These are phyloP conservation scores for Alternaria brassicae DNA, from an alignment of 2,329 filamentous ascomycete species.

Conservation along the genomic window DNA sequence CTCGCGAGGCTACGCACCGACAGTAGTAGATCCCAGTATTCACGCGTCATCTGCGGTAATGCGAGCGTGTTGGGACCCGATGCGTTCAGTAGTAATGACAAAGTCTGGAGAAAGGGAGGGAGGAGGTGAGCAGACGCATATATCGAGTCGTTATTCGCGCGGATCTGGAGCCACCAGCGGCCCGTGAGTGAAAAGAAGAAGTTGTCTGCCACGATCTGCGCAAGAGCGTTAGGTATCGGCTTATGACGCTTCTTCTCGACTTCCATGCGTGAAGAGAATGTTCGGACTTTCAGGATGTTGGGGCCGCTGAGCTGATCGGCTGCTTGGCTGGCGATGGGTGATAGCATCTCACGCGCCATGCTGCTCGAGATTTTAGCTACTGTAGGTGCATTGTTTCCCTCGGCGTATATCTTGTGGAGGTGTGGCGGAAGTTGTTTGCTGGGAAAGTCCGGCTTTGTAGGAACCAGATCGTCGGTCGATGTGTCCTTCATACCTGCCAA, in stretches of 20 bases:
- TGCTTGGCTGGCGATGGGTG: conserved; percentile 80
- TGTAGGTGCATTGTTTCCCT: conserved; percentile 57
- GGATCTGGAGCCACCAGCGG: conserved; percentile 73
- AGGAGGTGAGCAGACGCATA: conserved; percentile 79
- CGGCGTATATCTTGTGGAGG: conserved; percentile 74
- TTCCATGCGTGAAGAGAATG: conserved; percentile 80
- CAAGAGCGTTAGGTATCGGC: conserved; percentile 77
- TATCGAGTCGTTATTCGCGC: conserved; percentile 62
- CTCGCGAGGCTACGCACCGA: conserved; percentile 63
- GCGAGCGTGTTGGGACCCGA: conserved; percentile 79
- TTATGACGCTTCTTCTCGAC: conserved; percentile 66
- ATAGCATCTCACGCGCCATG: conserved; percentile 75
- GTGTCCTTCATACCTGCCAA: conserved; percentile 75
- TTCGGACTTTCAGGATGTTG: conserved; percentile 84
- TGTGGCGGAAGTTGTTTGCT: conserved; percentile 78
- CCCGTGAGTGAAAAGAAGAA: conserved; percentile 90
- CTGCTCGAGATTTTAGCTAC: conserved; percentile 72
- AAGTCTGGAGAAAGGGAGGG: conserved; percentile 81
- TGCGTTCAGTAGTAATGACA: conserved; percentile 82
- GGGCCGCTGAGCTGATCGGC: conserved; percentile 83
- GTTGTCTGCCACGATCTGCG: conserved; percentile 73
- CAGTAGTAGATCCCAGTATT: conserved; percentile 85
- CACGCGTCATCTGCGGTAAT: conserved; percentile 79
- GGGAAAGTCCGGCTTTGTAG: conserved; percentile 66
- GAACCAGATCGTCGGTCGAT: conserved; percentile 56